Conservation (phyloP, 1,284 basidiomycete species). For the Xerocomus nothofagi region DNA sequence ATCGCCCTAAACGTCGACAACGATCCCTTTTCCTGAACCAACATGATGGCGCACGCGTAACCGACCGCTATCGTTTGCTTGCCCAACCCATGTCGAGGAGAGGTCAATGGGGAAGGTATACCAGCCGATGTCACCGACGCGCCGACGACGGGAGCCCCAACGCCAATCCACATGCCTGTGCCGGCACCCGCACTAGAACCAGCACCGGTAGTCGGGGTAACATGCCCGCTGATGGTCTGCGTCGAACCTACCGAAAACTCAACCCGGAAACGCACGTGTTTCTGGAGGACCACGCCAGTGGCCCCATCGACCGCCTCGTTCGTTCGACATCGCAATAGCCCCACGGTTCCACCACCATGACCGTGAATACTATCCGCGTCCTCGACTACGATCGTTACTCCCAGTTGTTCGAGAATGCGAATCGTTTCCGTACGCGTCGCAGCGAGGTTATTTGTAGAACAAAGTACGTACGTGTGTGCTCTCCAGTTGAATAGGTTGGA, state of each 20-base stretch:
- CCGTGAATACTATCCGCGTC: constrained; percentile 41
- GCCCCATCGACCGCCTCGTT: constrained; percentile 53
- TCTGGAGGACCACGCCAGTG: constrained; percentile 46
- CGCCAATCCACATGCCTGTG: background rate
- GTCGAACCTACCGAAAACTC: constrained; percentile 58
- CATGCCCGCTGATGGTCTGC: constrained; percentile 21
- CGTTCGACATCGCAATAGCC: constrained; percentile 61
- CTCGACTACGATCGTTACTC: constrained; percentile 56
- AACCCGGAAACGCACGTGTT: constrained; percentile 60
- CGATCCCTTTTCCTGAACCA: constrained; percentile 89
- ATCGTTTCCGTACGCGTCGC: constrained; percentile 65
- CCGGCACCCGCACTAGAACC: background rate
- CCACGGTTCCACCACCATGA: constrained; percentile 16
- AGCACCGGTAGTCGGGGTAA: constrained; percentile 3
- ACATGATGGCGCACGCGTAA: constrained; percentile 51
- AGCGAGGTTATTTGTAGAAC: constrained; percentile 61
- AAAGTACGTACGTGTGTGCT: constrained; percentile 63
- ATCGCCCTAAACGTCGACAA: constrained; percentile 77
- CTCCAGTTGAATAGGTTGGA: constrained; percentile 79
- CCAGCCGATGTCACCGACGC: constrained; percentile 10
- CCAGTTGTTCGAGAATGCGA: constrained; percentile 66
- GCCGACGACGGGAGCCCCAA: background rate
- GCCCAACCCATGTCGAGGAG: constrained; percentile 33
- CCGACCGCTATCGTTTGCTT: constrained; percentile 18
- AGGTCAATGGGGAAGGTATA: constrained; percentile 19